Base-by-base conservation (phyloP, 306 rosid species). In the Canavalia gladiata region DNA sequence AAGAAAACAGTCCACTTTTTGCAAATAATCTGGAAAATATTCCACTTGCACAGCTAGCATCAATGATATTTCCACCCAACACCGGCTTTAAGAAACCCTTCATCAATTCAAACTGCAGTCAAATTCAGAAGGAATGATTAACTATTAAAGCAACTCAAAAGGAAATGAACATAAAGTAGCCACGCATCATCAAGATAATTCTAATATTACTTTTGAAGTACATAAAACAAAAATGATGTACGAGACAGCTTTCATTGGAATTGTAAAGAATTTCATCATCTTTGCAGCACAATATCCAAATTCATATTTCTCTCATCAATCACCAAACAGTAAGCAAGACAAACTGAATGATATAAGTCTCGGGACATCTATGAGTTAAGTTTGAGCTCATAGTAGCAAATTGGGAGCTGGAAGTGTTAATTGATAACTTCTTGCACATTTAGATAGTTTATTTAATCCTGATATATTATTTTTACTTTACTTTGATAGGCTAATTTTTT, bases 31-130 rank as follows among this genome's bases (percentile, higher is more conserved):
- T 89, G 63, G 99, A 91, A 87, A 95, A 93, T 29, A 95, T 49
- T 67, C 99, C 99, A 75, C 97, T 95, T 81, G 87, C 99, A 78
- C 99, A 95, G 83, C 99, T 90, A 68, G 98, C 98, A 82, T 93
- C 99, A 60, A 95, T 83, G 74, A 95, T 90, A 77, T 80, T 93
- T 89, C 99, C 98, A 68, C 94, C 93, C 41, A 93, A 45, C 76
- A 85, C 90, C 6, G 98, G 98, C 85, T 90, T 87, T 30, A 95
- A 68, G 90, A 83, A 95, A 81, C 76, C 87, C 79, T 88, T 89
- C 72, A 70, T 79, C 88, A 88, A 76, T 84, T 93, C 98, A 83
- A 95, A 95, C 99, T 95, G 92, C 96, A 86, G 78, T 25, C 54
- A 81, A 84, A 82, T 85, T 83, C 31, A 77, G 77, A 63, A 76